phyloP scores from a whole-genome alignment of 2,329 filamentous ascomycete genomes.

The Furcasterigmium furcatum region DNA sequence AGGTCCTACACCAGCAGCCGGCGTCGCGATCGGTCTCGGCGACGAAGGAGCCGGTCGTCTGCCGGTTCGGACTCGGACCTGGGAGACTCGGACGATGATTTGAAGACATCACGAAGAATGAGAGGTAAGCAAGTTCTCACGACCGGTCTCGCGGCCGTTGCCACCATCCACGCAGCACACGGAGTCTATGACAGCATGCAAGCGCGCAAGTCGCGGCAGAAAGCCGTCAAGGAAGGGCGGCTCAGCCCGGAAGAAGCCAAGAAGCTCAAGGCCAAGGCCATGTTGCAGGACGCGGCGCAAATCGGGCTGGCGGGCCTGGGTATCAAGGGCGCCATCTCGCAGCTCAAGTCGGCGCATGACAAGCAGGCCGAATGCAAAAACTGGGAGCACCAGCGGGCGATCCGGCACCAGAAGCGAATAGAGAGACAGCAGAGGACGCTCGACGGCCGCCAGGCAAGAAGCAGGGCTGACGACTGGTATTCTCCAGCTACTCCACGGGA shows the following conservation, averaged over 20 bases:
- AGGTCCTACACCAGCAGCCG: constrained; percentile 36
- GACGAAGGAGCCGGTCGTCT: constrained; percentile 36
- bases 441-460: constrained; percentile 29
- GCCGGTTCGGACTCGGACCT: constrained; percentile 52
- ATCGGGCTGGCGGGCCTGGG: constrained; percentile 56
- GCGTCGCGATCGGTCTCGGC: constrained; percentile 28
- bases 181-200: constrained; percentile 57
- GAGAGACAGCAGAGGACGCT: constrained; percentile 26
- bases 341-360: constrained; percentile 54
- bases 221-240: constrained; percentile 51
- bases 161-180: constrained; percentile 58
- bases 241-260: constrained; percentile 47
- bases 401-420: constrained; percentile 45
- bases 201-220: constrained; percentile 49
- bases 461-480: constrained; percentile 41
- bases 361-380: constrained; percentile 42
- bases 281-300: constrained; percentile 56
- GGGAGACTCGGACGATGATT: constrained; percentile 56
- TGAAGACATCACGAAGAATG: constrained; percentile 52
- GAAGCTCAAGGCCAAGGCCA: constrained; percentile 54
- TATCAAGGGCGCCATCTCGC: constrained; percentile 52
- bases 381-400: constrained; percentile 45
- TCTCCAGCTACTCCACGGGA: constrained; percentile 34
- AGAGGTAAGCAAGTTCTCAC: constrained; percentile 61
- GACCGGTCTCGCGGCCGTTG: constrained; percentile 53